Evolutionary conservation across 1,284 basidiomycete species (phyloP).

Genomic region (Trichosporon sp.): DNA sequence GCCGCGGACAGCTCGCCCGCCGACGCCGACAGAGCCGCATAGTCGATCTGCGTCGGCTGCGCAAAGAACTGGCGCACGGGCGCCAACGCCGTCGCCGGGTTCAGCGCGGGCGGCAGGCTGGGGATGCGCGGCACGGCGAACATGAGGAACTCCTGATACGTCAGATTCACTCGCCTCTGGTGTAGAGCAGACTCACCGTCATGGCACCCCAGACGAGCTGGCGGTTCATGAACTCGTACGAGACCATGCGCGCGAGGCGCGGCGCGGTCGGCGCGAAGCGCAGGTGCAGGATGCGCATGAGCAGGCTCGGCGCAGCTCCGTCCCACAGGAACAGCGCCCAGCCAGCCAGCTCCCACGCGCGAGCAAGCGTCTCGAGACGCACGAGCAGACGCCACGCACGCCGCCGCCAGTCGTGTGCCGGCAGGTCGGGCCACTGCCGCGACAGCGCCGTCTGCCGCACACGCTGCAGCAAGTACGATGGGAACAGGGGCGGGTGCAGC

Average conservation of each 20-base stretch:
- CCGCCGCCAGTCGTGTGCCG: slow-evolving; percentile 67
- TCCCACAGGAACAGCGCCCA: slow-evolving; percentile 82
- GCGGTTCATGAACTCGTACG: slow-evolving; percentile 98
- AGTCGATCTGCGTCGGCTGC: slow-evolving; percentile 29
- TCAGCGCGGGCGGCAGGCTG: slow-evolving; percentile 54
- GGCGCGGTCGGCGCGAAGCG: slow-evolving; percentile 68
- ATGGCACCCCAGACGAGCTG: slow-evolving; percentile 99
- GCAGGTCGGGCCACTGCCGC: slow-evolving; percentile 82
- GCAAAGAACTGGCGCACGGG: slow-evolving; percentile 27
- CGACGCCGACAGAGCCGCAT: slow-evolving; percentile 19
- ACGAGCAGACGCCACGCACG: slow-evolving; percentile 70
- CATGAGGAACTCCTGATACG: slow-evolving; percentile 80
- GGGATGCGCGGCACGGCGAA: slow-evolving; percentile 84
- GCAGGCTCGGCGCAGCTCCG: slow-evolving; percentile 79
- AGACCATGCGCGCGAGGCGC: slow-evolving; percentile 75
- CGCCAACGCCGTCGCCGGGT: slow-evolving; percentile 53
- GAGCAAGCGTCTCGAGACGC: slow-evolving; percentile 62
- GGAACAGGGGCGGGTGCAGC: slow-evolving; percentile 61
- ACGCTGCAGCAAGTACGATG: slow-evolving; percentile 73
- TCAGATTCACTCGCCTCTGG: background rate
- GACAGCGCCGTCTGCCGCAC: slow-evolving; percentile 72
- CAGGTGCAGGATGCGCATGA: slow-evolving; percentile 77
- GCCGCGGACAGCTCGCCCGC: slow-evolving; percentile 15
- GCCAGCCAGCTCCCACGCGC: slow-evolving; percentile 61
- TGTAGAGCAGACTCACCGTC: slow-evolving; percentile 60